Percentiles rank a stretch among this genome's conserved stretches.
Evolutionary conservation across 106 monocot species (phyloP).

Genomic region (Acorus gramineus): DNA sequence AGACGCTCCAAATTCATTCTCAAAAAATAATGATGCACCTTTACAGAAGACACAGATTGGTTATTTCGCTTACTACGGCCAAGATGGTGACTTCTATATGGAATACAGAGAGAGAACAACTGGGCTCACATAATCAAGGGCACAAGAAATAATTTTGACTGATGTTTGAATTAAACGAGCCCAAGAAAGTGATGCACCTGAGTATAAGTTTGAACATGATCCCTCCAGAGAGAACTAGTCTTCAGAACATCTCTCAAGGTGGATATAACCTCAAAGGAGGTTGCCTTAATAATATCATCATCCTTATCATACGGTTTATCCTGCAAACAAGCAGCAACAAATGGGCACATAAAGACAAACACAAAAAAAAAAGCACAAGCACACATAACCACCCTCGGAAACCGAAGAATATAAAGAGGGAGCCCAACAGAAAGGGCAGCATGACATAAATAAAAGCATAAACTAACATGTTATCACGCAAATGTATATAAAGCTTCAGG

Average conservation of each 20-base stretch:
- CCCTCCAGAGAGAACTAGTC: conserved; percentile 86
- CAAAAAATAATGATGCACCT: too few species aligned
- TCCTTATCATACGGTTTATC: conserved; percentile 90
- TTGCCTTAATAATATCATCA: conserved; percentile 93
- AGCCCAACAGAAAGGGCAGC: not conserved
- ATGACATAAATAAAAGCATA: not conserved
- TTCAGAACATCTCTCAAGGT: conserved; percentile 90
- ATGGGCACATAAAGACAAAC: not conserved
- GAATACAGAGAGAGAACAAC: too few species aligned
- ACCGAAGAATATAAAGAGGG: not conserved
- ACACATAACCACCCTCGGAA: too few species aligned
- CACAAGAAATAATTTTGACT: too few species aligned
- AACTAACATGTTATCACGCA: too few species aligned
- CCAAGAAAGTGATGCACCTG: conserved; percentile 30
- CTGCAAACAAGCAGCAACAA: conserved; percentile 24
- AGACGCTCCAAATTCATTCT: too few species aligned
- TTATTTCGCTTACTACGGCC: too few species aligned
- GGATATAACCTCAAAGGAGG: conserved; percentile 95
- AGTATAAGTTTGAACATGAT: conserved; percentile 85
- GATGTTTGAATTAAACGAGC: too few species aligned
- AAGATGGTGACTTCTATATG: too few species aligned
- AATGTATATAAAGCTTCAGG: too few species aligned
- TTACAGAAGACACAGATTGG: too few species aligned
- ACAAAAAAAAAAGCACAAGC: not conserved
- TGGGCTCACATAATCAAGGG: too few species aligned